phyloP scores from a whole-genome alignment of 164 flowering plant species.

The Taxillus chinensis region DNA sequence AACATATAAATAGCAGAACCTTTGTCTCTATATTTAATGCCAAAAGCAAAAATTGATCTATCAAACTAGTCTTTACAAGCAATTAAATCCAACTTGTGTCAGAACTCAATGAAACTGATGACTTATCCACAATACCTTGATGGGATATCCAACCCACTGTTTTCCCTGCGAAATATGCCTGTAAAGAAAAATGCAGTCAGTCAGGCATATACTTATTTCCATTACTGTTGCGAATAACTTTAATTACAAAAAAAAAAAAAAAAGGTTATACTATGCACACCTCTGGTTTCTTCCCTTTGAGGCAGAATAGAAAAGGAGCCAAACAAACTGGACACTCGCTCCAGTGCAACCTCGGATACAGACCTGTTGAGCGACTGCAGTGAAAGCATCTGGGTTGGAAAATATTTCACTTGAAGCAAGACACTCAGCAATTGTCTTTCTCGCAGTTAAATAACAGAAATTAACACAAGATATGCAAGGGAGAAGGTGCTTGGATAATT shows the following conservation, averaged over 20 bases:
- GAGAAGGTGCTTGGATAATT: not conserved
- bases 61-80: not conserved
- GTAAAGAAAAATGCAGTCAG: not conserved
- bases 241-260: not conserved
- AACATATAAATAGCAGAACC: not conserved
- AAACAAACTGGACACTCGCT: conserved; percentile 24
- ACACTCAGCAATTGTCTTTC: not conserved
- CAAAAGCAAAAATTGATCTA: not conserved
- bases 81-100: not conserved
- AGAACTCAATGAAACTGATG: not conserved
- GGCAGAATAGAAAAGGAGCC: conserved; percentile 32
- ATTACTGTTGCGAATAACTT: no score
- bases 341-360: conserved; percentile 33
- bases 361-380: conserved; percentile 30
- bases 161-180: conserved; percentile 22
- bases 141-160: conserved; percentile 20
- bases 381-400: conserved; percentile 4
- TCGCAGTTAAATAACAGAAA: no score
- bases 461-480: no score
- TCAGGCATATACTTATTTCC: no score
- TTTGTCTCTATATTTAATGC: not conserved
- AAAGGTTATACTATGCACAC: conserved; percentile 8
- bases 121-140: conserved; percentile 18
- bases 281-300: conserved; percentile 24
- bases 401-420: not conserved